Percentiles rank a stretch among this genome's conserved stretches.
Evolutionary conservation across 1,284 basidiomycete genomes (phyloP).

Genomic region (Psilocybe mexicana): DNA sequence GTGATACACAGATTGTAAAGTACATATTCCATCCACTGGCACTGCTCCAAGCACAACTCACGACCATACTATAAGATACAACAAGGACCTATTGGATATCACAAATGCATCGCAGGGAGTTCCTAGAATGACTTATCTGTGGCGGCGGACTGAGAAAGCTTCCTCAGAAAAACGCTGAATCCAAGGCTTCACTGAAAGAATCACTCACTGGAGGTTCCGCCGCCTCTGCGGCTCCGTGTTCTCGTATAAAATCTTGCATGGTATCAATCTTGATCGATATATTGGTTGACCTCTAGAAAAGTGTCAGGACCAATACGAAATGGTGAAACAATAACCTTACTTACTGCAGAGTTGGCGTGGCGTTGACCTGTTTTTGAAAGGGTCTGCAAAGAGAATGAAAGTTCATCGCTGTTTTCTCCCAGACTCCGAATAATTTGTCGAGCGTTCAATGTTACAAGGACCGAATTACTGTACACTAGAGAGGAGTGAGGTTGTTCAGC

Average conservation of each 20-base stretch:
- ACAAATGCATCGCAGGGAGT: neutral
- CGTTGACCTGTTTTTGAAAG: constrained; percentile 37
- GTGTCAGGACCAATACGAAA: constrained; percentile 8
- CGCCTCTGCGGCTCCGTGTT: constrained; percentile 19
- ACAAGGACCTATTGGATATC: constrained; percentile 10
- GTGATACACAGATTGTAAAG: neutral
- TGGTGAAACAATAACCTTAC: neutral
- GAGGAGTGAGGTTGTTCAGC: neutral
- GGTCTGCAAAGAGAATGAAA: constrained; percentile 49
- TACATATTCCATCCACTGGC: neutral
- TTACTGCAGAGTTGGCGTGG: constrained; percentile 30
- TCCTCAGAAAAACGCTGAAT: neutral
- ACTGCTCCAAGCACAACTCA: too few relatives aligned
- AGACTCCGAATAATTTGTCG: constrained; percentile 42
- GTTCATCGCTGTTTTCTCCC: constrained; percentile 42
- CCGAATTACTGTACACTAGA: constrained; percentile 54
- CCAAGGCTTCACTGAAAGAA: neutral
- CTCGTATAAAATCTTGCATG: constrained; percentile 42
- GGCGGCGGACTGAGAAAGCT: constrained; percentile 24
- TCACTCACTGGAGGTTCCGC: constrained; percentile 26
- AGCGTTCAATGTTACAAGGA: constrained; percentile 57
- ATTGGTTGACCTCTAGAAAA: constrained; percentile 38
- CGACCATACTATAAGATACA: constrained; percentile 10
- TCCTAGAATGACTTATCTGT: constrained; percentile 26
- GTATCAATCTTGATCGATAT: constrained; percentile 58